phyloP scores from a whole-genome alignment of 2,329 filamentous ascomycete species.

The Aspergillus sp. region DNA sequence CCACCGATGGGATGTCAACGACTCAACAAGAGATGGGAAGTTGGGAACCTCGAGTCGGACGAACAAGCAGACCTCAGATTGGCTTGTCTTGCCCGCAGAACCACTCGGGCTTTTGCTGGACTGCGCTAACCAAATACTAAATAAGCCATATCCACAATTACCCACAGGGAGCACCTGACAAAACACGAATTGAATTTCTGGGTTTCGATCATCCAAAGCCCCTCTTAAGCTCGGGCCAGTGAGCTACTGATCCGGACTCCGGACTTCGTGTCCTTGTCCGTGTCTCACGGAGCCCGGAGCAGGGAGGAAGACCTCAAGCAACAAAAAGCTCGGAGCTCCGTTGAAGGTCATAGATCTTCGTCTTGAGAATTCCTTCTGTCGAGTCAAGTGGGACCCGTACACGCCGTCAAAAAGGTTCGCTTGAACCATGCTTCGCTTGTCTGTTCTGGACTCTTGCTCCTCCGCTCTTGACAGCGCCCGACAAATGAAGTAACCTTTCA shows the following conservation, averaged over 20 bases:
- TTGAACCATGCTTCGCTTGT: slow-evolving; percentile 1
- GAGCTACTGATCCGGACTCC: not conserved
- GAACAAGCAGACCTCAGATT: not conserved
- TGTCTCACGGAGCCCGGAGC: not conserved
- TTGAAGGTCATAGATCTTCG: not conserved
- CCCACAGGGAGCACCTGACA: not conserved
- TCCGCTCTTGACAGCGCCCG: not conserved
- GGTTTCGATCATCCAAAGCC: not conserved
- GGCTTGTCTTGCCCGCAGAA: not conserved
- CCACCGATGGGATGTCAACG: not conserved
- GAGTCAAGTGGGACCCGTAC: slow-evolving; percentile 1
- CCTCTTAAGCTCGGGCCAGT: not conserved
- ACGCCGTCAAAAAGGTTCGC: slow-evolving; percentile 3
- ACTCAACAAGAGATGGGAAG: not conserved
- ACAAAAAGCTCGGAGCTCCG: not conserved
- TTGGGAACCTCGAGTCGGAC: not conserved
- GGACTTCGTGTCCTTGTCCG: not conserved
- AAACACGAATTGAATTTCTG: not conserved
- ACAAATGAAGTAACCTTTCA: slow-evolving; percentile 2
- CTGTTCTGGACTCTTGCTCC: not conserved
- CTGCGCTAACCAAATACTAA: slow-evolving; percentile 1
- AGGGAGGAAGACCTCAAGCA: not conserved
- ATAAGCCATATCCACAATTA: not conserved
- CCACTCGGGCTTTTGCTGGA: not conserved
- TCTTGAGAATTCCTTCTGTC: not conserved